Conservation (phyloP, 2,329 filamentous ascomycete species). For the Arthrobotrys sinensis region DNA sequence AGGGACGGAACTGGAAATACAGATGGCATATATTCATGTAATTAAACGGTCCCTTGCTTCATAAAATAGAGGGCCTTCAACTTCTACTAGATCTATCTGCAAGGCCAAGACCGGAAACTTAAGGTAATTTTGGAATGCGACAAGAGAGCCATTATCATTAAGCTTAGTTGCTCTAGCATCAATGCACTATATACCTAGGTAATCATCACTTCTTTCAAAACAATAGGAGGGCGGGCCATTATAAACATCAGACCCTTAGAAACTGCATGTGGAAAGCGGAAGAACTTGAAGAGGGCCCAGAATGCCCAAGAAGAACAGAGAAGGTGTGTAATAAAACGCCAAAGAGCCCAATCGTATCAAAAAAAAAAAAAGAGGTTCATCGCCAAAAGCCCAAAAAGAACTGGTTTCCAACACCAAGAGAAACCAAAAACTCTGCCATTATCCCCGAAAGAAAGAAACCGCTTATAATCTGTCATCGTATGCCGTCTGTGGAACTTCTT, state of each 20-base stretch:
- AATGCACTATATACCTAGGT: conserved; percentile 1
- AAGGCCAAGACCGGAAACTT: no score
- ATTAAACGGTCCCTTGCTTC: not conserved
- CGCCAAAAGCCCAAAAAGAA: not conserved
- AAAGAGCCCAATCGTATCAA: conserved; percentile 20
- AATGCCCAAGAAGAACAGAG: not conserved
- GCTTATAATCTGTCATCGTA: not conserved
- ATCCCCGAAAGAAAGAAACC: not conserved
- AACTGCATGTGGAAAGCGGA: not conserved
- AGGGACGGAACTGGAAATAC: no score
- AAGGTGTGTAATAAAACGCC: conserved; percentile 13
- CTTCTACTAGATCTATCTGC: no score
- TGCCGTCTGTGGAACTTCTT: not conserved
- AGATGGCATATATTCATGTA: no score
- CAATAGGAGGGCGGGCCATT: not conserved
- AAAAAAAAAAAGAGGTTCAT: not conserved
- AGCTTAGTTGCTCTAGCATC: not conserved
- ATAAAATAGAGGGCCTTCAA: not conserved
- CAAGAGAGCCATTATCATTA: conserved; percentile 10
- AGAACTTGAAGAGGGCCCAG: not conserved
- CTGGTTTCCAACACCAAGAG: no score
- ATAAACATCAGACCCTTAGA: not conserved
- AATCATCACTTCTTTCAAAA: not conserved
- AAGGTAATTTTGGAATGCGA: not conserved
- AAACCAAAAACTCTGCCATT: not conserved